These are phyloP conservation scores for Actinomortierella ambigua DNA, from an alignment of 371 early-diverging fungal species.

Conservation along the genomic window DNA sequence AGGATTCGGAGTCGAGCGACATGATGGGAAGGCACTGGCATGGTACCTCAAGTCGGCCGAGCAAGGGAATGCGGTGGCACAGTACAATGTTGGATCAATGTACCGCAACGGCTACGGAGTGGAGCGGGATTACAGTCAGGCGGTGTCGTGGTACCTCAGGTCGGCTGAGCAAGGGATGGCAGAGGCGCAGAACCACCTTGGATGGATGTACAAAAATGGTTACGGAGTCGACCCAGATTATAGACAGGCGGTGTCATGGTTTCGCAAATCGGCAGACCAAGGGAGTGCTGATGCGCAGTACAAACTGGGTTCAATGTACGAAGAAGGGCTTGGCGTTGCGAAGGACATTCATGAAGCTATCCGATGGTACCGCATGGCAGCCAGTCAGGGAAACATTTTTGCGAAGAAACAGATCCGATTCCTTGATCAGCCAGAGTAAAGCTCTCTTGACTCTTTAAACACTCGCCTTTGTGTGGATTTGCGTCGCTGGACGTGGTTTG, in stretches of 20 bases:
- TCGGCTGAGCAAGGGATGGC: slow-evolving; percentile 82
- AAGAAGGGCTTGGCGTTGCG: slow-evolving; percentile 77
- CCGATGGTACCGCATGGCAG: slow-evolving; percentile 82
- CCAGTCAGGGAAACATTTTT: slow-evolving; percentile 79
- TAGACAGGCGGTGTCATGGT: slow-evolving; percentile 73
- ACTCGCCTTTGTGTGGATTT: too few relatives aligned
- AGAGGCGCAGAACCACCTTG: slow-evolving; percentile 77
- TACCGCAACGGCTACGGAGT: slow-evolving; percentile 85
- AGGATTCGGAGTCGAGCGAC: too few relatives aligned
- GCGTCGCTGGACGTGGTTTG: too few relatives aligned
- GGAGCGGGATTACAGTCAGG: slow-evolving; percentile 58
- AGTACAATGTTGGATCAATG: slow-evolving; percentile 84
- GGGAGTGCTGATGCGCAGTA: slow-evolving; percentile 86
- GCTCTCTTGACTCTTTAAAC: too few relatives aligned
- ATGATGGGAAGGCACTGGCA: slow-evolving; percentile 55
- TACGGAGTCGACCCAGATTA: slow-evolving; percentile 72
- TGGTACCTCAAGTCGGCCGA: slow-evolving; percentile 77
- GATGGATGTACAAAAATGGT: slow-evolving; percentile 84
- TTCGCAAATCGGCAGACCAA: slow-evolving; percentile 59
- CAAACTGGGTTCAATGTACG: slow-evolving; percentile 74
- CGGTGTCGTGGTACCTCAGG: slow-evolving; percentile 80
- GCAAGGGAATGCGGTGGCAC: slow-evolving; percentile 62
- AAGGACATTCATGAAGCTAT: slow-evolving; percentile 57
- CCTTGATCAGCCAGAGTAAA: too few relatives aligned
- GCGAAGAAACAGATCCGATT: too few relatives aligned